Percentiles rank a stretch among this genome's conserved stretches.
Evolutionary conservation across 208 protist genomes (phyloP).

Genomic region (Zelonia costaricensis): DNA sequence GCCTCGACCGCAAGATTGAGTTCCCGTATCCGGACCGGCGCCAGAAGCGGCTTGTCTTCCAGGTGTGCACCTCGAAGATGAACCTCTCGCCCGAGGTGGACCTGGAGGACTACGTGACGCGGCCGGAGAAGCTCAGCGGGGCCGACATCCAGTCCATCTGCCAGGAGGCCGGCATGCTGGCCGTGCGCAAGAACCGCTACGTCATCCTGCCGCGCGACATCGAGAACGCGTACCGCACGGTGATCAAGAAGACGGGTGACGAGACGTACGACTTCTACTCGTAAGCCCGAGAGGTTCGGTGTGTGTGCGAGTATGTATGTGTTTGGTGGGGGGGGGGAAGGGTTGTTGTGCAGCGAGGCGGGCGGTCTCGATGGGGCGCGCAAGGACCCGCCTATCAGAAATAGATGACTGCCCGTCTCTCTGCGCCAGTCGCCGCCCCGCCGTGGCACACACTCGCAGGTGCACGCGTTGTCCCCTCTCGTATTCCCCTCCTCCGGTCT

Average conservation of each 20-base stretch:
- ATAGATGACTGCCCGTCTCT: no score
- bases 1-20: constrained; percentile 98
- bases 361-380: no score
- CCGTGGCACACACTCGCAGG: no score
- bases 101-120: constrained; percentile 96
- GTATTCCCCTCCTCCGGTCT: no score
- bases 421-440: no score
- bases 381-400: no score
- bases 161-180: constrained; percentile 99
- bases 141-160: constrained; percentile 99
- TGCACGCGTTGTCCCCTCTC: no score
- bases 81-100: constrained; percentile 98
- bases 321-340: no score
- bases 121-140: constrained; percentile 98
- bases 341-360: no score
- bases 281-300: no score
- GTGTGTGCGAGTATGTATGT: no score
- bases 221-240: constrained; percentile 97
- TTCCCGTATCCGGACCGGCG: constrained; percentile 98
- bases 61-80: constrained; percentile 99
- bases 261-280: constrained; percentile 90
- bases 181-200: constrained; percentile 99
- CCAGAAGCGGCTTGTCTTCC: constrained; percentile 99
- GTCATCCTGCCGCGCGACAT: constrained; percentile 99
- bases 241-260: constrained; percentile 85